These are phyloP conservation scores for Acacia pycnantha DNA, from an alignment of 331 rosid genomes.

Conservation along the genomic window DNA sequence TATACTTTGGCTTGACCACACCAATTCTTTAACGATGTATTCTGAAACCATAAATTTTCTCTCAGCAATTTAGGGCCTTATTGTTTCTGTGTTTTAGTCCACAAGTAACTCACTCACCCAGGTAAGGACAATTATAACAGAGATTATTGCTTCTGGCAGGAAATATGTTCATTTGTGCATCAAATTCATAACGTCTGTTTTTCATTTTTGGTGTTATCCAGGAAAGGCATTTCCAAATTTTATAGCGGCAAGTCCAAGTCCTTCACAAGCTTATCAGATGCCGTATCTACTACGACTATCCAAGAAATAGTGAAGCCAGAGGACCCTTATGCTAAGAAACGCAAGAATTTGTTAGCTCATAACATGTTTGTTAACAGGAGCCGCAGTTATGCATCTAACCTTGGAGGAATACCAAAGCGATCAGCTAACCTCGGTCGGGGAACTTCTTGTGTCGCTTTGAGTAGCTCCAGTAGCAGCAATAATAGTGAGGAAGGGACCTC, in stretches of 20 bases:
- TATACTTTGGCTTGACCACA: not conserved
- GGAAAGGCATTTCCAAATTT: conserved; percentile 79
- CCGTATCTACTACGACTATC: conserved; percentile 37
- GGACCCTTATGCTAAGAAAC: conserved; percentile 67
- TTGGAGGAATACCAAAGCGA: conserved; percentile 54
- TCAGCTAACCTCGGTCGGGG: conserved; percentile 36
- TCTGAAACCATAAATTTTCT: not conserved
- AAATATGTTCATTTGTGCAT: not conserved
- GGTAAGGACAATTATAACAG: not conserved
- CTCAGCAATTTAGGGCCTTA: not conserved
- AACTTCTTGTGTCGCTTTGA: conserved; percentile 29
- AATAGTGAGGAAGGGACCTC: conserved; percentile 41
- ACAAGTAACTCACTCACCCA: not conserved
- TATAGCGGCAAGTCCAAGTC: conserved; percentile 81
- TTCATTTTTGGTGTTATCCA: conserved; percentile 35
- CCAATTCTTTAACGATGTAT: not conserved
- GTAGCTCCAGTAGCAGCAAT: conserved; percentile 23
- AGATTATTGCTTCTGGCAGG: not conserved
- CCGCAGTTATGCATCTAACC: conserved; percentile 30
- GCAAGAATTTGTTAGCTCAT: conserved; percentile 57
- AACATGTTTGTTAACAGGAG: conserved; percentile 37
- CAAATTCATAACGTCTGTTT: not conserved
- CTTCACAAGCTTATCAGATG: conserved; percentile 71
- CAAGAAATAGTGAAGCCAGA: conserved; percentile 66
- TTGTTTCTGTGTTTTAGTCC: not conserved